Percentiles rank a stretch among this genome's conserved stretches.
These are phyloP conservation scores for Xylaria polymorpha DNA, from an alignment of 2,329 filamentous ascomycete species.

Conservation along the genomic window DNA sequence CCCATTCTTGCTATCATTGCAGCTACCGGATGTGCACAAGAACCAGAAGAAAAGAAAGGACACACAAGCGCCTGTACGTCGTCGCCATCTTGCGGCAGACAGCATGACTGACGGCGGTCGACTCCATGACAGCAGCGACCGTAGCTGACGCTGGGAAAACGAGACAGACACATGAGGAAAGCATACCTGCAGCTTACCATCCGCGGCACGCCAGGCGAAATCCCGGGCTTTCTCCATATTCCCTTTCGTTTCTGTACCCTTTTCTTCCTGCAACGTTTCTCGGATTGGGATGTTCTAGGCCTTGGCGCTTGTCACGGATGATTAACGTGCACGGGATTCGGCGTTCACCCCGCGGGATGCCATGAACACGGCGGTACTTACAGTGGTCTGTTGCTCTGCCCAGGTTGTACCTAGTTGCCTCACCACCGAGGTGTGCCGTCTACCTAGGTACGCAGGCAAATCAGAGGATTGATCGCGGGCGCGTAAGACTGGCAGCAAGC, in stretches of 20 bases:
- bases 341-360: neutral
- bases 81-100: slow-evolving; percentile 10
- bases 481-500: slow-evolving; percentile 12
- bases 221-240: slow-evolving; percentile 3
- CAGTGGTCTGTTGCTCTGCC: slow-evolving; percentile 16
- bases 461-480: slow-evolving; percentile 6
- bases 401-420: neutral
- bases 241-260: neutral
- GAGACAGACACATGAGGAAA: neutral
- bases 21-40: slow-evolving; percentile 2
- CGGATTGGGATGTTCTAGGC: neutral
- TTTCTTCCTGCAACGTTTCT: neutral
- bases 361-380: neutral
- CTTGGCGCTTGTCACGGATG: neutral
- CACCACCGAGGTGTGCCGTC: neutral
- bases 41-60: neutral
- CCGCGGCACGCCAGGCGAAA: slow-evolving; percentile 15
- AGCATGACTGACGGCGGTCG: slow-evolving; percentile 4
- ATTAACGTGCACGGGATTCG: neutral
- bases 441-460: neutral
- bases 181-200: slow-evolving; percentile 27
- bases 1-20: neutral
- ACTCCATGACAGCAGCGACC: neutral
- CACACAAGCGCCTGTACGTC: neutral
- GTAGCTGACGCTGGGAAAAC: neutral